Evolutionary conservation across 2,329 filamentous ascomycete genomes (phyloP).

Genomic region (Calonectria naviculata): DNA sequence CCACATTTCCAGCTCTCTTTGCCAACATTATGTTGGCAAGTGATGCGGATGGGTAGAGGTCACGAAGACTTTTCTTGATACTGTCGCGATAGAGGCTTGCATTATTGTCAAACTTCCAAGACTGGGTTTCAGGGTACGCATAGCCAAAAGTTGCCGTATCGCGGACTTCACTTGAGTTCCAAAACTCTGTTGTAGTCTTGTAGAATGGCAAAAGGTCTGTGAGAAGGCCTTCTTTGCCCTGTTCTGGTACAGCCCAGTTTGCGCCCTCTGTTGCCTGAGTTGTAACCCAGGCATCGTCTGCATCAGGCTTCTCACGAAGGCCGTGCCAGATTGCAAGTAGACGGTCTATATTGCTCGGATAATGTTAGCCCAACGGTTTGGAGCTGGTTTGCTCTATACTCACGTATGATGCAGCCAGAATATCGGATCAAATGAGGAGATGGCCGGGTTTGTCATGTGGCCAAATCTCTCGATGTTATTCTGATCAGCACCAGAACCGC

Average conservation of each 20-base stretch:
- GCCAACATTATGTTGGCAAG: neutral
- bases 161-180: conserved; percentile 17
- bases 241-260: neutral
- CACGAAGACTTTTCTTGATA: neutral
- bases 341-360: neutral
- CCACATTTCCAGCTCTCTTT: neutral
- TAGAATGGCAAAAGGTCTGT: conserved; percentile 21
- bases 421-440: neutral
- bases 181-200: neutral
- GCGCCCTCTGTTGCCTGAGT: neutral
- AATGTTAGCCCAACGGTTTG: neutral
- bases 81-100: neutral
- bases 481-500: neutral
- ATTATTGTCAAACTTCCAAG: neutral
- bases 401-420: neutral
- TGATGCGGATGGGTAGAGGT: neutral
- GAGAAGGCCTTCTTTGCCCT: neutral
- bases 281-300: neutral
- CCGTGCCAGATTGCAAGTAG: neutral
- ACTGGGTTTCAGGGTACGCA: conserved; percentile 22
- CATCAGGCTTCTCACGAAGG: neutral
- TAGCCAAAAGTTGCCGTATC: conserved; percentile 18
- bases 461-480: neutral
- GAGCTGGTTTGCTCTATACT: neutral
- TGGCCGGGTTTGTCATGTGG: neutral